Conservation (phyloP, 225 moss, liverwort and hornwort species). For the Neckera pumila region DNA sequence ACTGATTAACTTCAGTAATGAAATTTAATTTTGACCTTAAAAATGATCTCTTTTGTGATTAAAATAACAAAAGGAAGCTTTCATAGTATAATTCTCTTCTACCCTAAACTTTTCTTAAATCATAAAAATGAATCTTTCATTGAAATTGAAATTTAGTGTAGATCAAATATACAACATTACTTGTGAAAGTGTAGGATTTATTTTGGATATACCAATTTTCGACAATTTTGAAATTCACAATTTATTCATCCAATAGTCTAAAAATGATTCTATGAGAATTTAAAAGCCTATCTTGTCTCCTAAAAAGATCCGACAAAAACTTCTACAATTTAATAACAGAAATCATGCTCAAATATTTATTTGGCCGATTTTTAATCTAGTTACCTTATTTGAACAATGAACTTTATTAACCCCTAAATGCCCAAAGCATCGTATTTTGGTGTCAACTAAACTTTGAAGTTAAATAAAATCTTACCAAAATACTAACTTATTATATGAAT, state of each 20-base stretch:
- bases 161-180: too few relatives aligned
- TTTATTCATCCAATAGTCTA: rapidly evolving
- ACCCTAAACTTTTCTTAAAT: neutral
- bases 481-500: too few relatives aligned
- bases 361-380: rapidly evolving
- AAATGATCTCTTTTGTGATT: neutral
- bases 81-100: too few relatives aligned
- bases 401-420: neutral
- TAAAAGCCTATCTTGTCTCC: rapidly evolving
- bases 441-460: neutral
- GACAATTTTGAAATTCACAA: neutral
- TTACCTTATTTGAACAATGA: neutral
- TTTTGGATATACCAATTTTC: rapidly evolving
- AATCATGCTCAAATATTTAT: neutral
- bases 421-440: neutral
- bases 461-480: neutral
- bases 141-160: neutral
- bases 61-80: neutral
- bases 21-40: neutral
- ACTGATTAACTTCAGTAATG: neutral
- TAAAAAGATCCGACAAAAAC: neutral
- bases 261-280: rapidly evolving
- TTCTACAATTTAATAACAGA: neutral
- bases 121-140: neutral
- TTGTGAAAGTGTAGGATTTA: neutral